phyloP scores from a whole-genome alignment of 352 stramenopile genomes.

The Pythium dissotocum region DNA sequence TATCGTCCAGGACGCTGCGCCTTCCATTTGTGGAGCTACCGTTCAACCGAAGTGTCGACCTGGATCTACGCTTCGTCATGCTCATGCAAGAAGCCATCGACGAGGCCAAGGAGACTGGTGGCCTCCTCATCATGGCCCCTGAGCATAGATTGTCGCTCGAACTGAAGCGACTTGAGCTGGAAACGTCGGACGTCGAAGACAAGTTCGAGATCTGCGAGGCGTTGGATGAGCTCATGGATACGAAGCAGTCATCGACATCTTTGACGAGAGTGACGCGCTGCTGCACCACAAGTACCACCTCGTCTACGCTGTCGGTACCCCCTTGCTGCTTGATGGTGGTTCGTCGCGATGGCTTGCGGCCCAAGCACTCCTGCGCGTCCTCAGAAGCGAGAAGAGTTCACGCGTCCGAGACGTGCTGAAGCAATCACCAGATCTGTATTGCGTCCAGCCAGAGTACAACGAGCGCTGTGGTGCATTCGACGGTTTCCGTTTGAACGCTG shows the following conservation, averaged over 20 bases:
- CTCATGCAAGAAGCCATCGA: slow-evolving; percentile 40
- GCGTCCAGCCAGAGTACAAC: slow-evolving; percentile 37
- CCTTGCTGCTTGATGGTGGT: slow-evolving; percentile 46
- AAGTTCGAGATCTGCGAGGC: neutral
- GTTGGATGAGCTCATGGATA: slow-evolving; percentile 49
- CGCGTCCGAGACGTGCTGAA: slow-evolving; percentile 42
- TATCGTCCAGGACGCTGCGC: slow-evolving; percentile 42
- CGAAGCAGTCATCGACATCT: slow-evolving; percentile 66
- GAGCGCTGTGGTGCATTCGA: slow-evolving; percentile 34
- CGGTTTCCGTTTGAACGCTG: slow-evolving; percentile 42
- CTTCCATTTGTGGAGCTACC: slow-evolving; percentile 56
- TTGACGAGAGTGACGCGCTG: slow-evolving; percentile 89
- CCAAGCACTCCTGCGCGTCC: slow-evolving; percentile 43
- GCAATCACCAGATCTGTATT: slow-evolving; percentile 34
- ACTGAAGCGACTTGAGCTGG: slow-evolving; percentile 68
- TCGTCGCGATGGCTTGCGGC: slow-evolving; percentile 55
- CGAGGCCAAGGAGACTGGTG: slow-evolving; percentile 36
- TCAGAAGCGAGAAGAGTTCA: slow-evolving; percentile 16
- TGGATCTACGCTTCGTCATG: slow-evolving; percentile 29
- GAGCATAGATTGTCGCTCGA: slow-evolving; percentile 89
- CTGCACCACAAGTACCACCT: slow-evolving; percentile 88
- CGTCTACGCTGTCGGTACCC: slow-evolving; percentile 77
- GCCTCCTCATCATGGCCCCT: slow-evolving; percentile 71
- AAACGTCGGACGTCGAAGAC: slow-evolving; percentile 11
- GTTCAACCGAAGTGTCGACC: slow-evolving; percentile 57